Percentiles rank a stretch among this genome's conserved stretches.
These are phyloP conservation scores for Exophiala sp. DNA, from an alignment of 2,329 filamentous ascomycete genomes.

Conservation along the genomic window DNA sequence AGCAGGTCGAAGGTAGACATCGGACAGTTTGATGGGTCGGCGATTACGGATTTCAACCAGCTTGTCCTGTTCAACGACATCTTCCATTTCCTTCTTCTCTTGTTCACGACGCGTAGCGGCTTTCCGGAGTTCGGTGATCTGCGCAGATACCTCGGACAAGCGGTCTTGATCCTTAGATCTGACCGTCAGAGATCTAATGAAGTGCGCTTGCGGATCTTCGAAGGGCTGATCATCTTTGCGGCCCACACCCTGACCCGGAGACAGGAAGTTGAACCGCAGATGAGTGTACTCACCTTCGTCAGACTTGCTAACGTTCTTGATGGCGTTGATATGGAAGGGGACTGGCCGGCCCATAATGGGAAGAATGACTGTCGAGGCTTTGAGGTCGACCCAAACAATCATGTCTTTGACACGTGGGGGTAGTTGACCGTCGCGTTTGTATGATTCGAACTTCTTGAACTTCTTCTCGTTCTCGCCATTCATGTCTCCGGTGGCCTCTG, in stretches of 20 bases:
- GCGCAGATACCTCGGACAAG: constrained; percentile 84
- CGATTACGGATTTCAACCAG: constrained; percentile 91
- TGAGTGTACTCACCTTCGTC: constrained; percentile 94
- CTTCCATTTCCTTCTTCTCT: constrained; percentile 99
- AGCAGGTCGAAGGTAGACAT: constrained; percentile 91
- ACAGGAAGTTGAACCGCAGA: constrained; percentile 93
- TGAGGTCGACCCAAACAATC: constrained; percentile 83
- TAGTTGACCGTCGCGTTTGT: constrained; percentile 95
- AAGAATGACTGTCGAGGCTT: constrained; percentile 84
- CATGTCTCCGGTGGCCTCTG: constrained; percentile 76
- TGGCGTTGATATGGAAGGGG: constrained; percentile 95
- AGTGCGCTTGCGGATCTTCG: constrained; percentile 92
- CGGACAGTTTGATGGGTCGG: constrained; percentile 82
- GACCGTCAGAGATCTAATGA: constrained; percentile 92
- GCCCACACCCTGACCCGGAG: constrained; percentile 93
- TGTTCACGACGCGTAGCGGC: constrained; percentile 88
- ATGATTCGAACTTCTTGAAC: constrained; percentile 98
- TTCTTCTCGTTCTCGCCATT: constrained; percentile 95
- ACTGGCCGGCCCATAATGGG: constrained; percentile 97
- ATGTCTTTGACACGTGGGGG: constrained; percentile 78
- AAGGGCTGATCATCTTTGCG: constrained; percentile 97
- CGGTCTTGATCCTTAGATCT: constrained; percentile 83
- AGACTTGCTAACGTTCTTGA: constrained; percentile 98
- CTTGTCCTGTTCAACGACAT: constrained; percentile 98
- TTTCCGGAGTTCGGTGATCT: constrained; percentile 95